These are phyloP conservation scores for Platismatia glauca DNA, from an alignment of 495 filamentous ascomycete species.

Conservation along the genomic window DNA sequence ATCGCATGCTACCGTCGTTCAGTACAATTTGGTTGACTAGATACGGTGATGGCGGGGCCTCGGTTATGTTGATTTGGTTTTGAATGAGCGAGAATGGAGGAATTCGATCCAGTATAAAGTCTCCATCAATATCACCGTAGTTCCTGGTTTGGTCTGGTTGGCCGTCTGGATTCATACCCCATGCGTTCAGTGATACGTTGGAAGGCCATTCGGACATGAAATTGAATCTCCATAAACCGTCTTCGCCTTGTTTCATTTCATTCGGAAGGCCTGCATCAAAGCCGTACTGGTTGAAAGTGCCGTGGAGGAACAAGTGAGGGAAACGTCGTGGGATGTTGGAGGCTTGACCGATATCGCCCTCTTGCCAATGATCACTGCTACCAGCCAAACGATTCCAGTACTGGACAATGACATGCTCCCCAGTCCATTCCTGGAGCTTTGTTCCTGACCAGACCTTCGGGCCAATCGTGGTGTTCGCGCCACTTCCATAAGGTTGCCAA, in stretches of 20 bases:
- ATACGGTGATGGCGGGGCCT: slow-evolving; percentile 34
- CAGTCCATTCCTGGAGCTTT: slow-evolving; percentile 46
- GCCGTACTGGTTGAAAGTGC: slow-evolving; percentile 54
- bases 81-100: slow-evolving; percentile 33
- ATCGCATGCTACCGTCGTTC: slow-evolving; percentile 38
- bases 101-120: slow-evolving; percentile 36
- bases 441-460: slow-evolving; percentile 43
- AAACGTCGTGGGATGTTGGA: slow-evolving; percentile 36
- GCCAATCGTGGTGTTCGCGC: slow-evolving; percentile 32
- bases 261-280: slow-evolving; percentile 50
- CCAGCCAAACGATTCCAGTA: slow-evolving; percentile 57
- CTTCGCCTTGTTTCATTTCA: slow-evolving; percentile 39
- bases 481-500: slow-evolving; percentile 42
- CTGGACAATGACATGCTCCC: slow-evolving; percentile 53
- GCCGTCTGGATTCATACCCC: slow-evolving; percentile 42
- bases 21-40: slow-evolving; percentile 37
- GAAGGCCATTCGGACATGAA: slow-evolving; percentile 46
- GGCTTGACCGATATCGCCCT: slow-evolving; percentile 42
- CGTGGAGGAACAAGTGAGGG: slow-evolving; percentile 53
- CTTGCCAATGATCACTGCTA: slow-evolving; percentile 49
- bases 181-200: slow-evolving; percentile 39
- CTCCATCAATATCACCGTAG: slow-evolving; percentile 42
- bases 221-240: slow-evolving; percentile 40
- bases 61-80: slow-evolving; percentile 41
- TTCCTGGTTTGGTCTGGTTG: slow-evolving; percentile 39